Base-by-base conservation (phyloP, 768 basidiomycete genomes). In the Leccinum olivaceopallidum region DNA sequence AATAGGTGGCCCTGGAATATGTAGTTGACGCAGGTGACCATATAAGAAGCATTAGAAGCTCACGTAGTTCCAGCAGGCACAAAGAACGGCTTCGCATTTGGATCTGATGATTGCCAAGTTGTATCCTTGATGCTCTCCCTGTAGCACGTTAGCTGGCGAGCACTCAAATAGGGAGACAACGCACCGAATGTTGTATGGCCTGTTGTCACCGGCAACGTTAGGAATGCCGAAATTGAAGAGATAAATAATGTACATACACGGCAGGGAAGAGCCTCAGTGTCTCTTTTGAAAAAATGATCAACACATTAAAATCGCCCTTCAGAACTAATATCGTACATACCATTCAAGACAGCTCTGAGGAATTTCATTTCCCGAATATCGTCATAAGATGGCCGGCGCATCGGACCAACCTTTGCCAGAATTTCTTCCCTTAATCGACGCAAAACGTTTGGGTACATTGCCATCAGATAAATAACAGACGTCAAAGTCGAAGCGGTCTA, bases 401-500 rank as follows among this genome's bases (percentile, higher is more conserved):
- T 67, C 1, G 70, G 60, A 2, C 80, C 79, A 44, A 83, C 70
- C 9, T 69, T 71, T 24, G 63, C 65, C 18, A 80, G 13, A 26
- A 84, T 74, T 57, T 84, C 83, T 50, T 75, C 69, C 6, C 80
- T 77, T n/a, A 83, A 65, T 5, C 73, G 70, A 16, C 26, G 55
- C 22, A 80, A 63, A n/a, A 81, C 71, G 0, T 74, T 61, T 4
- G 81, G 82, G 63, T 84, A 74, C 67, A 77, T 72, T 22, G 81
- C 71, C 39, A 85, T 75, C 63, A 79, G 71, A 67, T 84, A 84
- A 2, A 79, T 64, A 3, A 73, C 72, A 56, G 77, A 81, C 3
- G 77, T 82, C 52, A 84, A 67, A 2, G 75, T 76, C 30, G 74
- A 74, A 8, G 81, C 78, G 22, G 80, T 81, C 81, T 80, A 30